Evolutionary conservation across 2,329 filamentous ascomycete genomes (phyloP).

Genomic region (Xylariales sp.): DNA sequence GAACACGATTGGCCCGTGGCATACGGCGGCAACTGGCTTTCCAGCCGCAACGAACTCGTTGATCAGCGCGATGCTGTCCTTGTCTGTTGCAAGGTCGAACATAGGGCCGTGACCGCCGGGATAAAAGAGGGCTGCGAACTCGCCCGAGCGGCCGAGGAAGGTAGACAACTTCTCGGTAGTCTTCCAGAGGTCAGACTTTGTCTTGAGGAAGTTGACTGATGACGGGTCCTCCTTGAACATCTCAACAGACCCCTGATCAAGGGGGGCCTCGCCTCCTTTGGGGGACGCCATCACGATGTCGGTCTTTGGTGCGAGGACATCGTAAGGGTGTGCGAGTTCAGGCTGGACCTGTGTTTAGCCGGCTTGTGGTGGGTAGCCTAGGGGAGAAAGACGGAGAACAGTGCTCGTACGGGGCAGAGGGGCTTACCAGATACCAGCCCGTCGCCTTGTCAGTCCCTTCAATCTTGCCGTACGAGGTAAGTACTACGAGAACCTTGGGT

Average conservation of each 20-base stretch:
- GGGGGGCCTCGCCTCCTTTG: constrained; percentile 54
- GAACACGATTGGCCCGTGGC: constrained; percentile 63
- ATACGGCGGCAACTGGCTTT: constrained; percentile 63
- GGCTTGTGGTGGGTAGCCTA: no score
- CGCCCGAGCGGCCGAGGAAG: constrained; percentile 49
- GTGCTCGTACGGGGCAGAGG: not conserved
- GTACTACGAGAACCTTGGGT: constrained; percentile 64
- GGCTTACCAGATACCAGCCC: constrained; percentile 64
- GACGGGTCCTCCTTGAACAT: constrained; percentile 48
- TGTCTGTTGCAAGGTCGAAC: constrained; percentile 59
- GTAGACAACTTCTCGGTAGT: constrained; percentile 54
- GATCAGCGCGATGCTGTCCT: constrained; percentile 54
- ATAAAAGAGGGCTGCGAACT: constrained; percentile 60
- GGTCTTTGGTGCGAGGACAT: constrained; percentile 47
- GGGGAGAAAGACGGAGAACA: no score
- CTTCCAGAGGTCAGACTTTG: constrained; percentile 57
- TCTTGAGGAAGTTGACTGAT: constrained; percentile 50
- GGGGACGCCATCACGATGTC: constrained; percentile 58
- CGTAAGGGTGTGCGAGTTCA: constrained; percentile 62
- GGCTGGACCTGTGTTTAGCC: constrained; percentile 31
- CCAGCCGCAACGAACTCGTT: constrained; percentile 56
- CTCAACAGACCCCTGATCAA: constrained; percentile 56
- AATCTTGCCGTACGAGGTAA: constrained; percentile 57
- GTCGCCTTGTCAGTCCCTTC: constrained; percentile 49
- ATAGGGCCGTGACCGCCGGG: constrained; percentile 60